Conservation (phyloP, 2,329 filamentous ascomycete species). For the Fusarium newnesense region DNA sequence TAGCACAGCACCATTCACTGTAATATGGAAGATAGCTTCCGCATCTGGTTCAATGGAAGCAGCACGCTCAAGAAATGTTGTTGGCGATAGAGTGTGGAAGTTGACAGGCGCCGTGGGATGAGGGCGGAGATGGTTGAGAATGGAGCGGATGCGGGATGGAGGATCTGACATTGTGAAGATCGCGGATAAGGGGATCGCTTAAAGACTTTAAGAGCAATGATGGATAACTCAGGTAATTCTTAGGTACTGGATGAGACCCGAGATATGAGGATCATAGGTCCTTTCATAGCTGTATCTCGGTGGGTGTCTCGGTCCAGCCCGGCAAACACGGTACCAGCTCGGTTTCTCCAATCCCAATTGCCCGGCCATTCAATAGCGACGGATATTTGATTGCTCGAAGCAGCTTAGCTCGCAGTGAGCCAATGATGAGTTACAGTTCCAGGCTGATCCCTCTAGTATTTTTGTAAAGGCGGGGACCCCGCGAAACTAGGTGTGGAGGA, state of each 20-base stretch:
- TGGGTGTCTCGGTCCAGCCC: conserved; percentile 43
- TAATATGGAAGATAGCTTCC: conserved; percentile 86
- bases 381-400: conserved; percentile 16
- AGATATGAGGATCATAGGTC: conserved; percentile 7
- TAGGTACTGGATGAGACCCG: background rate
- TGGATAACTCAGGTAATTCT: background rate
- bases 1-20: conserved; percentile 77
- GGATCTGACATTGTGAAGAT: conserved; percentile 68
- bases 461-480: conserved; percentile 35
- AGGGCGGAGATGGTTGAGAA: conserved; percentile 62
- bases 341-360: conserved; percentile 39
- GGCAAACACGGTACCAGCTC: conserved; percentile 43
- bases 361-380: conserved; percentile 12
- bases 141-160: conserved; percentile 67
- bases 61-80: conserved; percentile 85
- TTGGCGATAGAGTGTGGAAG: conserved; percentile 85
- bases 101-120: conserved; percentile 61
- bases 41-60: conserved; percentile 89
- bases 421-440: conserved; percentile 30
- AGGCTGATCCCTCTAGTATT: conserved; percentile 17
- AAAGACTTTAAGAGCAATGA: background rate
- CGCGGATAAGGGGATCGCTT: background rate
- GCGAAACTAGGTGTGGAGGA: conserved; percentile 15
- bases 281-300: conserved; percentile 39
- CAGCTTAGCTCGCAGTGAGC: conserved; percentile 19